phyloP scores from a whole-genome alignment of 192 early-diverging fungal species.

The Backusella macrospora region DNA sequence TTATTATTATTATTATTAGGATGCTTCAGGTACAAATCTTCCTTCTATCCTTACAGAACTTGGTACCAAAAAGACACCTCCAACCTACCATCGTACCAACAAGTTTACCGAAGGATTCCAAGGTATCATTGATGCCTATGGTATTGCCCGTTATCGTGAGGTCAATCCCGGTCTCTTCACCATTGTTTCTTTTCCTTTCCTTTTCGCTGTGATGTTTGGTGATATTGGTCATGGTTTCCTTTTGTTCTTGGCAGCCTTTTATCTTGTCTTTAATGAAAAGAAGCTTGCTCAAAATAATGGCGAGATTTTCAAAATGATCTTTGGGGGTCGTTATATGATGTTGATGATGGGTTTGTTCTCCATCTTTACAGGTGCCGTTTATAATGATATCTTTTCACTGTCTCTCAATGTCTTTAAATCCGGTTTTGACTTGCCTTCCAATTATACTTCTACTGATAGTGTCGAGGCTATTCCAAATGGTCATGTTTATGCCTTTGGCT shows the following conservation, averaged over 20 bases:
- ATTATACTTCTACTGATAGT: slow-evolving; percentile 56
- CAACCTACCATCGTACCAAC: slow-evolving; percentile 95
- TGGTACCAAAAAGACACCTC: slow-evolving; percentile 84
- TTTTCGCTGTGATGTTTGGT: slow-evolving; percentile 99
- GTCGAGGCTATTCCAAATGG: slow-evolving; percentile 64
- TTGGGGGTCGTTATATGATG: slow-evolving; percentile 95
- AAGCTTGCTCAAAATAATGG: slow-evolving; percentile 70
- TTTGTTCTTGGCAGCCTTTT: slow-evolving; percentile 74
- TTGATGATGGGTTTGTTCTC: slow-evolving; percentile 98
- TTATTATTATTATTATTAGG: background rate
- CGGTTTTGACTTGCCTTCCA: slow-evolving; percentile 78
- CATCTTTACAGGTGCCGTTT: slow-evolving; percentile 94
- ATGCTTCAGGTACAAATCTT: slow-evolving; percentile 77
- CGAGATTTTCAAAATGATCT: slow-evolving; percentile 89
- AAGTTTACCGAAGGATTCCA: slow-evolving; percentile 96
- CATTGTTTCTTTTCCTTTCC: slow-evolving; percentile 95
- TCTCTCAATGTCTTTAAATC: slow-evolving; percentile 72
- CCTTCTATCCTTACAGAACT: slow-evolving; percentile 88
- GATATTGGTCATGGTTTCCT: slow-evolving; percentile 96
- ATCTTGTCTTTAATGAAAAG: slow-evolving; percentile 82
- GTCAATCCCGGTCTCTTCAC: slow-evolving; percentile 99
- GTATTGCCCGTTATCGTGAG: slow-evolving; percentile 93
- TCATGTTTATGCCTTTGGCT: slow-evolving; percentile 77
- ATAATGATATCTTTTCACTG: slow-evolving; percentile 98
- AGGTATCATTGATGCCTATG: slow-evolving; percentile 96